Base-by-base conservation (phyloP, 1,284 basidiomycete genomes). In the Cryptococcus sp. region DNA sequence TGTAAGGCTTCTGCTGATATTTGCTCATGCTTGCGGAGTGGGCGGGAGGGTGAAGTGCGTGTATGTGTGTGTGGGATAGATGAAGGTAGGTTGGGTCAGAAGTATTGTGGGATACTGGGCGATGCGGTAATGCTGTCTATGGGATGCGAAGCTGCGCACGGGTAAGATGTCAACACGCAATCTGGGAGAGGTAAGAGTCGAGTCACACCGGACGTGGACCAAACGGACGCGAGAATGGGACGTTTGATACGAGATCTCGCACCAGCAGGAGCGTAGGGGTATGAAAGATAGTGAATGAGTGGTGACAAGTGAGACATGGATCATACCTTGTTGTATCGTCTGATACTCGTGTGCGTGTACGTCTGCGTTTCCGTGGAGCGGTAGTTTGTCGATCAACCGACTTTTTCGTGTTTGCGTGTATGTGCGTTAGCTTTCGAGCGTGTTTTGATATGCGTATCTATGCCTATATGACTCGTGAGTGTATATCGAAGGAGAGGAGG, bases 331-430 rank as follows among this genome's bases (percentile, higher is more conserved):
- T 45, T 45, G 16, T 45, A 22, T 45, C 42, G 31, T 35, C 10
- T 35, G 31, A 35, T 35, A 35, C 8, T 35, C 31, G 31, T 35
- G 31, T 35, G 31, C 45, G 45, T 47, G 25, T 25, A 25, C 25
- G 25, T 25, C 25, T 35, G 31, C 31, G 31, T 35, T 35, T 4
- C 10, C 31, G 31, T 35, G 31, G 25, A 20, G 44, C 19, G 44
- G 31, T 50, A 16, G 22, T 35, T 50, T 54, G 42, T 54, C 52
- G 41, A 23, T 80, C 79, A 83, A 83, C 83, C 31, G 31, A 35
- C 31, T 35, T 35, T 35, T 35, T 35, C 31, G 31, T 35, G 31
- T 35, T 35, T 35, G 25, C 25, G 25, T 25, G 31, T 35, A 5
- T 8, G 13, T 35, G 13, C 31, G 31, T 35, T 35, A 13, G 13